phyloP scores from a whole-genome alignment of 2,329 filamentous ascomycete species.

The Pseudocercospora pini-densiflorae region DNA sequence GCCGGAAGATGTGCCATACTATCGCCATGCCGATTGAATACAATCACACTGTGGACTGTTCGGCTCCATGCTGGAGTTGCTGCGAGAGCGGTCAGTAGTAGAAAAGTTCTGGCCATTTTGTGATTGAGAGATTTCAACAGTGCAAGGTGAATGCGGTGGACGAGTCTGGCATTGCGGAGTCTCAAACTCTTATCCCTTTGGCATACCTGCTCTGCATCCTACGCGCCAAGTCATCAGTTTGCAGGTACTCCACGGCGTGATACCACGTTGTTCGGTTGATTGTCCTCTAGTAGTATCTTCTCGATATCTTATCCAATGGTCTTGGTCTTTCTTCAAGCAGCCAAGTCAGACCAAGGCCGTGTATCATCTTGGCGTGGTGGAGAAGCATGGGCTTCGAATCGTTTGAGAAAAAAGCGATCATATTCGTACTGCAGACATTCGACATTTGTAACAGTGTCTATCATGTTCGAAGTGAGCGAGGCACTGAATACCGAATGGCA shows the following conservation, averaged over 20 bases:
- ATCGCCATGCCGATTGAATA: slow-evolving; percentile 21
- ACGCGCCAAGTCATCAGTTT: not conserved
- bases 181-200: not conserved
- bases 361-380: slow-evolving; percentile 5
- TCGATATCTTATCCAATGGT: not conserved
- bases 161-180: not conserved
- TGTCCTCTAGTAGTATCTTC: not conserved
- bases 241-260: not conserved
- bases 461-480: not conserved
- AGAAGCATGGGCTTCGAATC: not conserved
- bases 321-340: not conserved
- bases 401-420: not conserved
- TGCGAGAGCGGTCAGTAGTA: not conserved
- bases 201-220: not conserved
- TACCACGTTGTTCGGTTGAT: not conserved
- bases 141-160: not conserved
- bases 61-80: not conserved
- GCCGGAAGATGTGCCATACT: not conserved
- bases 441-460: not conserved
- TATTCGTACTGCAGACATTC: not conserved
- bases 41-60: slow-evolving; percentile 16
- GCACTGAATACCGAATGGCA: not conserved
- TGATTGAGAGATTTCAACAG: not conserved
- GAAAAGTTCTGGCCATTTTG: not conserved
- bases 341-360: not conserved